These are phyloP conservation scores for Calonectria naviculata DNA, from an alignment of 2,329 filamentous ascomycete genomes.

Conservation along the genomic window DNA sequence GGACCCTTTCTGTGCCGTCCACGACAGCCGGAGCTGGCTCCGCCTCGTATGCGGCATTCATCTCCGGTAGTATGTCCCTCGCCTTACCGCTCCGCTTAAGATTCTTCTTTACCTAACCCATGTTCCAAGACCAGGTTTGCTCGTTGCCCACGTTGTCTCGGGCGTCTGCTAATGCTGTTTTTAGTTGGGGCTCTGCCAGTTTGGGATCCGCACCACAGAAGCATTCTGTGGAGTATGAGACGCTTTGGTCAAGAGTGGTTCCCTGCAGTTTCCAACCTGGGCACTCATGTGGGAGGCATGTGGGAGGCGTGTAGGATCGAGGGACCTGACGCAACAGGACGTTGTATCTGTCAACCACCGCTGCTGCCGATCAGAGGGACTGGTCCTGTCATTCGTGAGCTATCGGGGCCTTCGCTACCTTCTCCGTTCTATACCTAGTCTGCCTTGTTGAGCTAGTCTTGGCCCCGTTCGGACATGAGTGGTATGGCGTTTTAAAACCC, in stretches of 20 bases:
- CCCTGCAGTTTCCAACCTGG: constrained; percentile 1
- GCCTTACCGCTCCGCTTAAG: constrained; percentile 3
- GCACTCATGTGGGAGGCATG: constrained; percentile 4
- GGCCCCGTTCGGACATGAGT: background rate
- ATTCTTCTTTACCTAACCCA: background rate
- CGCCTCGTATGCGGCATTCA: constrained; percentile 10
- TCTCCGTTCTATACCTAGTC: background rate
- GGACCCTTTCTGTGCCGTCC: background rate
- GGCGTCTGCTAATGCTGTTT: background rate
- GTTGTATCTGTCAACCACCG: constrained; percentile 1
- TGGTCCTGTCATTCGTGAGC: background rate
- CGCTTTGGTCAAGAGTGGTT: background rate
- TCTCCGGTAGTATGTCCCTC: background rate
- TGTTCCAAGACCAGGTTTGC: background rate
- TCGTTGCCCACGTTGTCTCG: constrained; percentile 2
- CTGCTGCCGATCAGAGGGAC: constrained; percentile 10
- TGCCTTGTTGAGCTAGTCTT: background rate
- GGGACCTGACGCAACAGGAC: constrained; percentile 1
- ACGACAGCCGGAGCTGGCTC: background rate
- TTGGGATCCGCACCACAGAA: constrained; percentile 6
- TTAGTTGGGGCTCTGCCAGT: constrained; percentile 7
- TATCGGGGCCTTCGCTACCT: background rate
- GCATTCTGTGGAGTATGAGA: background rate
- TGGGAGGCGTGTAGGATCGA: background rate
- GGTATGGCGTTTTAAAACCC: constrained; percentile 5